A percentile compares a stretch with the other conserved stretches of the same genome.
Evolutionary conservation across 805 yeast species (phyloP).

Genomic region (Pichia scutulata): DNA sequence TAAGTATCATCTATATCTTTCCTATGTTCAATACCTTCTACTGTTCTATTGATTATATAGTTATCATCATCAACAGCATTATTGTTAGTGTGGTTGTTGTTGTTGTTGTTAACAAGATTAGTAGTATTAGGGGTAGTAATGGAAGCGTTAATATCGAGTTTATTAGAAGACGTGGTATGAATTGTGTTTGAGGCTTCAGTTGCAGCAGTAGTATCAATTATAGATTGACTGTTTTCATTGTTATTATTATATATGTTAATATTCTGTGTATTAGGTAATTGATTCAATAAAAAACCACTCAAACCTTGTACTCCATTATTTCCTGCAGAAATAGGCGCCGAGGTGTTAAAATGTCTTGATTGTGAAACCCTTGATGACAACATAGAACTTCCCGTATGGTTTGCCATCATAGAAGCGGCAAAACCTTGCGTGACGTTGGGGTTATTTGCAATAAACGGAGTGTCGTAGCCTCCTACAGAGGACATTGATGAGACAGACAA

Average conservation of each 20-base stretch:
- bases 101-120: no score
- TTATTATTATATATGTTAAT: not conserved
- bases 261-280: slow-evolving; percentile 12
- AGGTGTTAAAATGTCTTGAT: slow-evolving; percentile 26
- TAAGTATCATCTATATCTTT: not conserved
- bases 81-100: not conserved
- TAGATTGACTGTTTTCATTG: not conserved
- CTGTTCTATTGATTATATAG: not conserved
- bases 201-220: slow-evolving; percentile 4
- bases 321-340: slow-evolving; percentile 13
- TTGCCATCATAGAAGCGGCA: slow-evolving; percentile 21
- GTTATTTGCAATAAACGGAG: not conserved
- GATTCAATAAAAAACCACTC: not conserved
- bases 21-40: not conserved
- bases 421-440: not conserved
- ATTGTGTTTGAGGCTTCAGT: slow-evolving; percentile 1
- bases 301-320: not conserved
- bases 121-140: not conserved
- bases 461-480: not conserved
- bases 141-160: not conserved
- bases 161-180: not conserved
- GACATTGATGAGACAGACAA: not conserved
- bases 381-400: slow-evolving; percentile 30
- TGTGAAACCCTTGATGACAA: slow-evolving; percentile 31
- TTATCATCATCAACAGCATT: not conserved